Conservation (phyloP, 169 alveolate species). For the Eimeria praecox region DNA sequence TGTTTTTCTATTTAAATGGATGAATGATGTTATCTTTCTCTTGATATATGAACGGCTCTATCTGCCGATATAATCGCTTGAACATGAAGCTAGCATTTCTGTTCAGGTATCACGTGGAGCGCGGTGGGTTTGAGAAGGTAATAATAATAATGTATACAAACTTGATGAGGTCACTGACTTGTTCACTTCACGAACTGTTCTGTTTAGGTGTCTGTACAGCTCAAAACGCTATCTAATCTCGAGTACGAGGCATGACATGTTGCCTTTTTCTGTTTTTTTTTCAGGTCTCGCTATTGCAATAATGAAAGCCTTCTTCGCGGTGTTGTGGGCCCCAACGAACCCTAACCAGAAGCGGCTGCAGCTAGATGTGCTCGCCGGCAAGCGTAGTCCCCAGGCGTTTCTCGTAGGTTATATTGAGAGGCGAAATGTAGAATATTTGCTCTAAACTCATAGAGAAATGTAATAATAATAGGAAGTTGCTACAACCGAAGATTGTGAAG, state of each 20-base stretch:
- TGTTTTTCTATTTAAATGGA: background rate
- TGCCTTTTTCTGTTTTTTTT: too few species aligned
- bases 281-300: slow-evolving; percentile 33
- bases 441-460: too few species aligned
- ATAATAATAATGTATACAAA: too few species aligned
- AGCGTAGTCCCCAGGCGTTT: slow-evolving; percentile 57
- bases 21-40: background rate
- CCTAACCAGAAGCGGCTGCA: slow-evolving; percentile 47
- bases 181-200: too few species aligned
- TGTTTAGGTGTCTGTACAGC: background rate
- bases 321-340: slow-evolving; percentile 58
- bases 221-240: too few species aligned
- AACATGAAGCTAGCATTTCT: background rate
- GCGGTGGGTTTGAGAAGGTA: slow-evolving; percentile 19
- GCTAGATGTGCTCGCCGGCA: slow-evolving; percentile 71
- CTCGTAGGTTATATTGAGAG: slow-evolving; percentile 48
- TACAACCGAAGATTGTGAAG: slow-evolving; percentile 76
- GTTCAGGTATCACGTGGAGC: slow-evolving; percentile 60
- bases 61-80: too few species aligned
- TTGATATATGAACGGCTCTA: too few species aligned
- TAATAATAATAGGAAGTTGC: slow-evolving; percentile 67
- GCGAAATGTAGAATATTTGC: too few species aligned
- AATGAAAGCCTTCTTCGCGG: slow-evolving; percentile 57
- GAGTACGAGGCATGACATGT: too few species aligned
- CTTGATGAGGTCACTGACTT: too few species aligned